A percentile compares a stretch with the other conserved stretches of the same genome.
phyloP scores from a whole-genome alignment of 495 filamentous ascomycete species.

The Penicillium atrosanguineum region DNA sequence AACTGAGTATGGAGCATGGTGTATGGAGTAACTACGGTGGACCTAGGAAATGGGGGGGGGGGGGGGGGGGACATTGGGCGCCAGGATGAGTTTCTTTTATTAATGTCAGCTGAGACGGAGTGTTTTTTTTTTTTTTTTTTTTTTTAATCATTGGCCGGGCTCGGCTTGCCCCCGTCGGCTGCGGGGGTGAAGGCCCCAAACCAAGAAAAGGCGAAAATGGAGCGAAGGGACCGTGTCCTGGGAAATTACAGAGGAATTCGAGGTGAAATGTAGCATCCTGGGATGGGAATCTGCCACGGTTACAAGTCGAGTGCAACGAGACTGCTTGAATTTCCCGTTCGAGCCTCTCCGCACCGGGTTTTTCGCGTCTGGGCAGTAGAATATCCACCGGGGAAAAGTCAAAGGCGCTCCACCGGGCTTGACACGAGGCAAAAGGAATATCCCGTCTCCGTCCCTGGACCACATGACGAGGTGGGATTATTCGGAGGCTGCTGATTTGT shows the following conservation, averaged over 20 bases:
- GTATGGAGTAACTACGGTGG: not conserved
- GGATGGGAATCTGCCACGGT: not conserved
- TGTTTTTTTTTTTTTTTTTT: no score
- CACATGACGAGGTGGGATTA: conserved; percentile 1
- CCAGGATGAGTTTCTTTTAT: no score
- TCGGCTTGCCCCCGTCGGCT: not conserved
- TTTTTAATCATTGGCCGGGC: no score
- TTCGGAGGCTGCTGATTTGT: not conserved
- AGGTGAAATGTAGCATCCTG: not conserved
- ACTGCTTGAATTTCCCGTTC: conserved; percentile 13
- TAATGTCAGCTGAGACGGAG: no score
- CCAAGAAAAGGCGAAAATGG: not conserved
- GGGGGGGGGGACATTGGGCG: not conserved
- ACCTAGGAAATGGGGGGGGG: not conserved
- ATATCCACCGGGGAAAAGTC: conserved; percentile 20
- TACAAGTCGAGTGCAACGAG: not conserved
- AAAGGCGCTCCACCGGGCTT: conserved; percentile 9
- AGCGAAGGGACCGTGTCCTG: not conserved
- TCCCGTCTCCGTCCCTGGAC: not conserved
- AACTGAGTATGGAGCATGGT: no score
- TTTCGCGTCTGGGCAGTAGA: not conserved
- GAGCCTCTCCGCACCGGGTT: not conserved
- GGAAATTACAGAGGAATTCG: not conserved
- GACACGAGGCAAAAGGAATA: conserved; percentile 14
- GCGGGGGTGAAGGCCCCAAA: not conserved